phyloP scores from a whole-genome alignment of 225 moss, liverwort and hornwort genomes.

The Pseudoscleropodium purum region DNA sequence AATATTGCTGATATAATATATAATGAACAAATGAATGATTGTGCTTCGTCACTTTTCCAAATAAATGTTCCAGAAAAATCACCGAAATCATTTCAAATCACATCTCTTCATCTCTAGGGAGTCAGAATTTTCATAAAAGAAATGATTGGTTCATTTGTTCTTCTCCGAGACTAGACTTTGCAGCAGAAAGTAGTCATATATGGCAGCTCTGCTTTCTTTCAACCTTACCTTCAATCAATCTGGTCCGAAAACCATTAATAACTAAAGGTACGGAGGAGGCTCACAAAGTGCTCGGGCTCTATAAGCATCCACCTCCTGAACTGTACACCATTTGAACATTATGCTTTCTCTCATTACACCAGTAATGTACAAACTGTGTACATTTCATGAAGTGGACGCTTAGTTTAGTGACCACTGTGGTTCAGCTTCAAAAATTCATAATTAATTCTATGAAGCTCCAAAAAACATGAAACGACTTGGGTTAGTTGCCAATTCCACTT shows the following conservation, averaged over 20 bases:
- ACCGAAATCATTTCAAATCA: neutral
- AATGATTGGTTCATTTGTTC: no score
- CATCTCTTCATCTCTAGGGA: neutral
- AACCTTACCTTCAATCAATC: neutral
- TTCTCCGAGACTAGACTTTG: neutral
- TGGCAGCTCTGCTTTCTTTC: neutral
- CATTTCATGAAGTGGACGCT: neutral
- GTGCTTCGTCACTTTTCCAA: neutral
- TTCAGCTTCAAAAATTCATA: neutral
- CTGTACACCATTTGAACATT: neutral
- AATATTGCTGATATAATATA: neutral
- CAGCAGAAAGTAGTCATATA: neutral
- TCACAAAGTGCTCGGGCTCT: neutral
- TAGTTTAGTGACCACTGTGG: fast-evolving
- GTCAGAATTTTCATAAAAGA: neutral
- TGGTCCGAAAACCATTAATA: neutral
- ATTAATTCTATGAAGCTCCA: fast-evolving
- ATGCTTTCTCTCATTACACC: neutral
- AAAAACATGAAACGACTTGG: neutral
- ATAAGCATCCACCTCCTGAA: fast-evolving
- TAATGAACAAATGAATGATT: neutral
- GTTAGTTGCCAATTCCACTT: neutral
- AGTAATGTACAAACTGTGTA: neutral
- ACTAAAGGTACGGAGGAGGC: neutral
- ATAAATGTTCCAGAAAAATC: neutral